Percentiles rank a stretch among this genome's conserved stretches.
phyloP scores from a whole-genome alignment of 1,284 basidiomycete genomes.

The Pisolithus thermaeus region DNA sequence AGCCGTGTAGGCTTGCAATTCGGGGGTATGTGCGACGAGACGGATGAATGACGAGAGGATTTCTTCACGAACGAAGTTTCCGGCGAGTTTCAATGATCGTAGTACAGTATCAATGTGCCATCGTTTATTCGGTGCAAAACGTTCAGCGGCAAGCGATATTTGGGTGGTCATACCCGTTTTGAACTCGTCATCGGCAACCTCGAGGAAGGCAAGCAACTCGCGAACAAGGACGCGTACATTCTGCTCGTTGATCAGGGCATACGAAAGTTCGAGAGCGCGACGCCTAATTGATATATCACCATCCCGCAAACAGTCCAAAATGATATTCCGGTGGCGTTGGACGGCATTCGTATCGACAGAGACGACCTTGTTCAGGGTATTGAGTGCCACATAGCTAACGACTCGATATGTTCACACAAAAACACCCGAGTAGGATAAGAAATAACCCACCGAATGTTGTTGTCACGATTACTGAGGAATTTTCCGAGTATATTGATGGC shows the following conservation, averaged over 20 bases:
- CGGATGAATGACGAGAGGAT: slow-evolving; percentile 94
- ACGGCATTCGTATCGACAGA: slow-evolving; percentile 98
- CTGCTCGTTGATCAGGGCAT: slow-evolving; percentile 94
- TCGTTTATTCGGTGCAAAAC: slow-evolving; percentile 95
- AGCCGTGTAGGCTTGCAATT: slow-evolving; percentile 93
- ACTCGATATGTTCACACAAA: background rate
- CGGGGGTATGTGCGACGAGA: slow-evolving; percentile 94
- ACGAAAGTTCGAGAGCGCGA: slow-evolving; percentile 94
- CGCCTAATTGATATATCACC: slow-evolving; percentile 98
- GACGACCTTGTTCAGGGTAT: slow-evolving; percentile 98
- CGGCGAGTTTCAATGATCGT: slow-evolving; percentile 91
- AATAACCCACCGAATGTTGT: slow-evolving; percentile 82
- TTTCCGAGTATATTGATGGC: slow-evolving; percentile 99
- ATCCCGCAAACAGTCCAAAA: slow-evolving; percentile 96
- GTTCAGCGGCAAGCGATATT: slow-evolving; percentile 92
- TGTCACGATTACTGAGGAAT: slow-evolving; percentile 96
- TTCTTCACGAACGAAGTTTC: slow-evolving; percentile 97
- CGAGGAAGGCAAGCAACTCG: slow-evolving; percentile 93
- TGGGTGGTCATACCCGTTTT: slow-evolving; percentile 98
- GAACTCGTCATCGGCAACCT: slow-evolving; percentile 98
- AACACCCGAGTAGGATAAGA: background rate
- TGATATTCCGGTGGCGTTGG: slow-evolving; percentile 96
- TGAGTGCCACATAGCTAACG: slow-evolving; percentile 90
- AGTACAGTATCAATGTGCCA: slow-evolving; percentile 99
- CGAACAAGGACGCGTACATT: slow-evolving; percentile 92